Evolutionary conservation across 331 rosid species (phyloP).

Genomic region (Ulmus americana): DNA sequence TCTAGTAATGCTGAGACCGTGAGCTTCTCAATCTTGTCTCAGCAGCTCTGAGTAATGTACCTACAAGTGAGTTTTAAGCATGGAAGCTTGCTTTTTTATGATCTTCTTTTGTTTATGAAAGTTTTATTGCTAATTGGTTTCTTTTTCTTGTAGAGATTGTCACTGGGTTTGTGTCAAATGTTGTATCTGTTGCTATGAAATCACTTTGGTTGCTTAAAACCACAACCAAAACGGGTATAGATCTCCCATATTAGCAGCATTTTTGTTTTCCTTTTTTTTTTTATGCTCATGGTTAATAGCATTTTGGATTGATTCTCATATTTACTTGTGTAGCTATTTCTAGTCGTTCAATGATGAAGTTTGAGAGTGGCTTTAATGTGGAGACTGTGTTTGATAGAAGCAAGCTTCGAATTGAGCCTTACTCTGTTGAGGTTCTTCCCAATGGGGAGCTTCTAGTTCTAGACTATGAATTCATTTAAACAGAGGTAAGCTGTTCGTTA

Average conservation of each 20-base stretch:
- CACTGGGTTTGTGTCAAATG: conserved; percentile 56
- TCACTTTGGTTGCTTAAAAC: conserved; percentile 66
- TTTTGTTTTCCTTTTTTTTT: conserved; percentile 21
- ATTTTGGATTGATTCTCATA: conserved; percentile 19
- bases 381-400: conserved; percentile 97
- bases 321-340: conserved; percentile 40
- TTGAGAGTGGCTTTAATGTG: conserved; percentile 76
- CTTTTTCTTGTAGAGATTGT: conserved; percentile 40
- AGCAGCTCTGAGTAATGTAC: conserved; percentile 42
- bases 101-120: conserved; percentile 20
- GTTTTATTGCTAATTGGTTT: conserved; percentile 8
- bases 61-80: conserved; percentile 50
- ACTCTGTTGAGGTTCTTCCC: conserved; percentile 68
- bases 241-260: conserved; percentile 30
- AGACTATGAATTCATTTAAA: conserved; percentile 35
- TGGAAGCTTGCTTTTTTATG: neutral
- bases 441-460: conserved; percentile 81
- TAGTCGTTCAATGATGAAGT: conserved; percentile 76
- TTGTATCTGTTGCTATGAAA: conserved; percentile 51
- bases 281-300: conserved; percentile 42
- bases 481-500: no score
- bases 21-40: conserved; percentile 16
- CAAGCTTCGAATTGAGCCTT: conserved; percentile 90
- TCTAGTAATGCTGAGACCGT: conserved; percentile 34
- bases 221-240: conserved; percentile 58